Evolutionary conservation across 2,329 filamentous ascomycete genomes (phyloP).

Genomic region (Monilinia polystroma): DNA sequence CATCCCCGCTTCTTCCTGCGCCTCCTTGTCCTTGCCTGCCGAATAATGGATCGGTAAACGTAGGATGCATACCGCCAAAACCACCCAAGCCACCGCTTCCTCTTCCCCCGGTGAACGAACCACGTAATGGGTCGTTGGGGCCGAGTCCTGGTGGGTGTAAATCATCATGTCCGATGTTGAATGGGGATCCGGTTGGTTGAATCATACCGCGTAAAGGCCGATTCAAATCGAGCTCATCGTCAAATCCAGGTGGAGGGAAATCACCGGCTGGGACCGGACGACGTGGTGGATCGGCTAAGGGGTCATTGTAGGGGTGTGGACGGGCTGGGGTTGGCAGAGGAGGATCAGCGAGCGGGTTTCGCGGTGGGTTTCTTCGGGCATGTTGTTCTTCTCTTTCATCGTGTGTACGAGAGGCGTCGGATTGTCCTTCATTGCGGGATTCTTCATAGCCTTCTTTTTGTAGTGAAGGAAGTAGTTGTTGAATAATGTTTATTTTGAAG

Average conservation of each 20-base stretch:
- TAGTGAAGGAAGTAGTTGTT: constrained; percentile 76
- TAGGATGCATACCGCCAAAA: constrained; percentile 82
- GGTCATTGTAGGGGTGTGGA: constrained; percentile 67
- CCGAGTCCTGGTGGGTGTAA: constrained; percentile 84
- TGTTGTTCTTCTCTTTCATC: constrained; percentile 45
- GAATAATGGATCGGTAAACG: constrained; percentile 89
- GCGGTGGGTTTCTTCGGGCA: constrained; percentile 44
- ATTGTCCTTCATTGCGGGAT: constrained; percentile 13
- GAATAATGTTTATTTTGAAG: constrained; percentile 77
- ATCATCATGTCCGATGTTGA: constrained; percentile 80
- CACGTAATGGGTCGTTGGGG: constrained; percentile 76
- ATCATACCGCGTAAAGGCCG: constrained; percentile 56
- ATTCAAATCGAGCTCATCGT: constrained; percentile 86
- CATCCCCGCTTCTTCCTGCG: constrained; percentile 48
- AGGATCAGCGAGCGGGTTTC: constrained; percentile 40
- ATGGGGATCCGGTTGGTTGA: constrained; percentile 50
- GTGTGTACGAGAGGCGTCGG: constrained; percentile 45
- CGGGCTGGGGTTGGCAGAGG: constrained; percentile 59
- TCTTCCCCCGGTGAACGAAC: constrained; percentile 60
- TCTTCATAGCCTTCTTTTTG: constrained; percentile 74
- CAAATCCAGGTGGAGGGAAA: constrained; percentile 85
- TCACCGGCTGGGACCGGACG: constrained; percentile 67
- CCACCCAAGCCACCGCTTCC: constrained; percentile 55
- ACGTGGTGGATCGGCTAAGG: constrained; percentile 60
- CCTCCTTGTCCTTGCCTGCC: constrained; percentile 45